Base-by-base conservation (phyloP, 176 grass and related monocot species). In the Elaeis guineensis region DNA sequence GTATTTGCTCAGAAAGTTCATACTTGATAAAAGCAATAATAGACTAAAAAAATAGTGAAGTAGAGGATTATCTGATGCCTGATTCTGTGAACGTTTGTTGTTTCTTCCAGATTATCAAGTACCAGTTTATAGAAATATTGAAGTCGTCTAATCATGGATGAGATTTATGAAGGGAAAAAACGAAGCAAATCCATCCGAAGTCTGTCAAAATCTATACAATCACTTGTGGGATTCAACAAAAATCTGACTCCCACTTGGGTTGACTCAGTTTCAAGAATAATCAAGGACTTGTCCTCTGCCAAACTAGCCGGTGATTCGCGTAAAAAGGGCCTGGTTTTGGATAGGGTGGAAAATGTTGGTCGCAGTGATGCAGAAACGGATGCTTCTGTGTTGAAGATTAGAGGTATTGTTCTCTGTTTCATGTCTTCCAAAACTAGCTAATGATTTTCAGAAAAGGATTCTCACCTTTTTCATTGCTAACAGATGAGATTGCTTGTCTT, bases 211-310 rank as follows among this genome's bases (percentile, higher is more conserved):
- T 76, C 83, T 64, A 72, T 97, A 61, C 23, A 62, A 59, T 91
- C 93, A 14, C 84, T 89, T 69, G 54, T 78, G 65, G 81, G 73
- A 15, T 70, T 82, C 44, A 97, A 91, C 52, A 72, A 77, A 65
- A 85, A 82, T 51, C 67, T 97, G 19, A 89, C 81, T 52, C 69
- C 77, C 3, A 50, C 62, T 73, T 97, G 81, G 87, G 73, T 85
- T 24, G 69, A 89, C 73, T 85, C 93, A 17, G 84, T 97, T 82
- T 76, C 79, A 61, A 63, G 65, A 26, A 91, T 91, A 50, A 88
- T 97, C 63, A 78, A 91, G 71, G 84, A 85, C 60, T 71, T 88
- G 51, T 52, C 77, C 83, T 80, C 80, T 51, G 69, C 70, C 26
- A 74, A 83, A 67, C 51, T 59, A 65, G 39, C 30, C 28, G 35